A percentile compares a stretch with the other conserved stretches of the same genome.
Evolutionary conservation across 1,284 basidiomycete species (phyloP).

Genomic region (Boletus holoroseus): DNA sequence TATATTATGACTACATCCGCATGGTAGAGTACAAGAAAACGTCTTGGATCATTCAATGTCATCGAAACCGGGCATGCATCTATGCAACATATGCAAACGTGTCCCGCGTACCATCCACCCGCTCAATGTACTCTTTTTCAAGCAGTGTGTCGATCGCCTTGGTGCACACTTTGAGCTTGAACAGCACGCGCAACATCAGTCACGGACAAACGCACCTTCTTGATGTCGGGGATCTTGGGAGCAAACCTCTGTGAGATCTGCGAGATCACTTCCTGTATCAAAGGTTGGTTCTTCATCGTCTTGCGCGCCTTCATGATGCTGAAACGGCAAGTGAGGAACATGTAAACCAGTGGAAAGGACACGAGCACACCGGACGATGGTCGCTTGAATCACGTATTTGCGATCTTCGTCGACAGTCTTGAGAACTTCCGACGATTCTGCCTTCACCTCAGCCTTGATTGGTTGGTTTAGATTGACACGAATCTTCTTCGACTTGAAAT

Average conservation of each 20-base stretch:
- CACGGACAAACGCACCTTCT: conserved; percentile 54
- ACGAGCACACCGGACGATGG: conserved; percentile 76
- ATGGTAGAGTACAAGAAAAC: conserved; percentile 19
- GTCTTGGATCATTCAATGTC: conserved; percentile 3
- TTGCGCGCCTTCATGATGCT: conserved; percentile 98
- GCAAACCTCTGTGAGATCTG: conserved; percentile 87
- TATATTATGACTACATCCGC: conserved; percentile 20
- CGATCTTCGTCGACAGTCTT: conserved; percentile 98
- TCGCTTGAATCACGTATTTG: conserved; percentile 95
- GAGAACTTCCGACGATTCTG: conserved; percentile 85
- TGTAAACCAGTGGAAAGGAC: not conserved
- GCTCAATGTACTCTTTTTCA: conserved; percentile 97
- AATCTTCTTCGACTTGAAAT: conserved; percentile 97
- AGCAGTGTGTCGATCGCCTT: conserved; percentile 95
- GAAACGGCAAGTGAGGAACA: conserved; percentile 4
- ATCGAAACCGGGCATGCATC: conserved; percentile 6
- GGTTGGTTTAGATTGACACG: conserved; percentile 91
- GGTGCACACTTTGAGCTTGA: conserved; percentile 6
- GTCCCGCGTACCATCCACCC: conserved; percentile 78
- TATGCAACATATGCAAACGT: conserved; percentile 74
- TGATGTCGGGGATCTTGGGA: conserved; percentile 89
- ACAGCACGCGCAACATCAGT: not conserved
- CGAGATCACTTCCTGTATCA: conserved; percentile 92
- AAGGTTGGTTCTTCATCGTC: conserved; percentile 92
- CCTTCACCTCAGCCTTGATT: conserved; percentile 92